These are phyloP conservation scores for Borovskyia barvae DNA, from an alignment of 208 protist genomes.

Conservation along the genomic window DNA sequence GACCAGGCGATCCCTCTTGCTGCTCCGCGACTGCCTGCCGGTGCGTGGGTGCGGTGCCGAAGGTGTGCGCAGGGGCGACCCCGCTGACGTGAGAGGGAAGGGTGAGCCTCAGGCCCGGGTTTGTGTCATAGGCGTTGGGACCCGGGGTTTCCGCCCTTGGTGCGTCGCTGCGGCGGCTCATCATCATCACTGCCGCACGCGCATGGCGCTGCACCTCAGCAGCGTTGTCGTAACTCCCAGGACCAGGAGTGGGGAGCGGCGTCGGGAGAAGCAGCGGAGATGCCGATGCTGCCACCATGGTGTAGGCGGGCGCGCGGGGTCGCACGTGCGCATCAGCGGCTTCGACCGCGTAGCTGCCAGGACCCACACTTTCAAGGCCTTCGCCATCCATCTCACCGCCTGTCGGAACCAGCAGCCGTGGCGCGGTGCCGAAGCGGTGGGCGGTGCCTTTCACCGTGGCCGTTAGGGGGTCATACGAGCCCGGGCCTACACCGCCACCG, in stretches of 20 bases:
- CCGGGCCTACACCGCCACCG: slow-evolving; percentile 32
- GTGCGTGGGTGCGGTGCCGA: slow-evolving; percentile 9
- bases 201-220: slow-evolving; percentile 12
- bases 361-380: slow-evolving; percentile 10
- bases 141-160: slow-evolving; percentile 29
- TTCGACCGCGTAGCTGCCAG: slow-evolving; percentile 24
- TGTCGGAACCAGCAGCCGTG: slow-evolving; percentile 7
- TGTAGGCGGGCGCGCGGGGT: slow-evolving; percentile 19
- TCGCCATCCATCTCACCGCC: neutral
- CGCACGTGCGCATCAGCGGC: slow-evolving; percentile 12
- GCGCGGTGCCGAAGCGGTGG: slow-evolving; percentile 23
- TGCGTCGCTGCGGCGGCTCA: neutral
- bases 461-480: slow-evolving; percentile 35
- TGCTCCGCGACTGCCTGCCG: neutral
- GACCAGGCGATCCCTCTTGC: slow-evolving; percentile 14
- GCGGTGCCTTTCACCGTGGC: neutral
- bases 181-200: slow-evolving; percentile 12
- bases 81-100: too few relatives aligned
- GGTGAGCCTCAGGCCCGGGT: neutral
- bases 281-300: neutral
- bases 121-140: slow-evolving; percentile 40
- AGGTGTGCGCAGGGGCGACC: slow-evolving; percentile 8
- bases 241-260: slow-evolving; percentile 16
- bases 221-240: slow-evolving; percentile 44
- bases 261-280: neutral